These are phyloP conservation scores for Russula brevipes DNA, from an alignment of 768 basidiomycete species.

Conservation along the genomic window DNA sequence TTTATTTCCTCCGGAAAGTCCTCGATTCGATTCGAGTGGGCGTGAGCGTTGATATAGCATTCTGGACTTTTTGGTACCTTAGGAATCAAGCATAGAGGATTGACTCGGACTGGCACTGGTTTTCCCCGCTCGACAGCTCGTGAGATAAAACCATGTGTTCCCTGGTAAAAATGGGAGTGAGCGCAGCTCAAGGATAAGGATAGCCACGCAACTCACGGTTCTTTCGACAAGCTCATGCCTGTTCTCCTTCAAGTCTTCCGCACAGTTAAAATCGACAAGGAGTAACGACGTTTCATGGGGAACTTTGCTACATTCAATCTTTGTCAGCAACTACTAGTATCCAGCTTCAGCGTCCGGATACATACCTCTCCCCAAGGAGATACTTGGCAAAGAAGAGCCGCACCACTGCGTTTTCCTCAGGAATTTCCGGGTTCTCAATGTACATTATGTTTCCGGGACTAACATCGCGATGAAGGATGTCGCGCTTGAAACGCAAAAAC, in stretches of 20 bases:
- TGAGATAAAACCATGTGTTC: not conserved
- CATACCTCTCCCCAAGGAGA: conserved; percentile 7
- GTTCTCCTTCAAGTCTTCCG: not conserved
- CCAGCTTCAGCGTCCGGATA: not conserved
- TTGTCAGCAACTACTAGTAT: not conserved
- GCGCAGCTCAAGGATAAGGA: not conserved
- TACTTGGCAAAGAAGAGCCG: not conserved
- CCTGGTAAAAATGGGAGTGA: not conserved
- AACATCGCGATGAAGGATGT: conserved; percentile 4
- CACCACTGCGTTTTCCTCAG: not conserved
- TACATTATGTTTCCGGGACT: not conserved
- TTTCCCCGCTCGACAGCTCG: not conserved
- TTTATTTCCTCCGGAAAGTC: not conserved
- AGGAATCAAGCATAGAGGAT: too few relatives aligned
- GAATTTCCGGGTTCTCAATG: not conserved
- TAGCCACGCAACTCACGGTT: conserved; percentile 2
- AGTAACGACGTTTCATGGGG: not conserved
- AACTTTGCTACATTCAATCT: not conserved
- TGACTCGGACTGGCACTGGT: not conserved
- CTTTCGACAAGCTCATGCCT: not conserved
- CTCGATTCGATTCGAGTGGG: not conserved
- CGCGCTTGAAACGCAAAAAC: not conserved
- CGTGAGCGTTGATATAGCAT: not conserved
- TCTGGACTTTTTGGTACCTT: not conserved
- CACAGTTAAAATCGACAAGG: conserved; percentile 1